Percentiles rank a stretch among this genome's conserved stretches.
Conservation (phyloP, 495 filamentous ascomycete species). For the Neurospora intermedia region DNA sequence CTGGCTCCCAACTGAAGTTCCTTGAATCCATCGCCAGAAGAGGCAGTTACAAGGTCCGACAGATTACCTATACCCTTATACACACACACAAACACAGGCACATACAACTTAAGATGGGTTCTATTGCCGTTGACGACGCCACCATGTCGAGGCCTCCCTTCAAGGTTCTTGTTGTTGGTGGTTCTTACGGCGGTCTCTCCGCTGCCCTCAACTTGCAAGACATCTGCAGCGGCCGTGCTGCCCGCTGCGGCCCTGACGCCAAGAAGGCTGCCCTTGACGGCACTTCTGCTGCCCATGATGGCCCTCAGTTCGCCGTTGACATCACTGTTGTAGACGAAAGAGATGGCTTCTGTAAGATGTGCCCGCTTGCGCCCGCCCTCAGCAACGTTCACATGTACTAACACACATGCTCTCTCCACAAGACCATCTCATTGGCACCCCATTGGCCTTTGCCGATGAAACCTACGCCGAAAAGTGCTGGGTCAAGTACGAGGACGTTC, state of each 20-base stretch:
- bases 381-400: background rate
- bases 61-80: background rate
- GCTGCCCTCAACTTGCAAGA: constrained; percentile 50
- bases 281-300: constrained; percentile 2
- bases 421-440: constrained; percentile 55
- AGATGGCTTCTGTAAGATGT: constrained; percentile 54
- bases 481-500: constrained; percentile 50
- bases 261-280: background rate
- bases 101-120: constrained; percentile 8
- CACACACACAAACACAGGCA: background rate
- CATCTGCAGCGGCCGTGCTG: constrained; percentile 34
- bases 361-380: constrained; percentile 13
- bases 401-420: background rate
- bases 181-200: constrained; percentile 54
- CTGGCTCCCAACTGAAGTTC: background rate
- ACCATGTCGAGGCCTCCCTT: constrained; percentile 12
- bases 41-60: background rate
- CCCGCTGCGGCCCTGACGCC: constrained; percentile 14
- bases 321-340: constrained; percentile 60
- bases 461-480: constrained; percentile 47
- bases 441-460: constrained; percentile 48
- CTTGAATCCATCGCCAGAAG: background rate
- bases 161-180: constrained; percentile 47
- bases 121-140: background rate
- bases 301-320: constrained; percentile 39